Evolutionary conservation across 2,329 filamentous ascomycete genomes (phyloP), one percentile per base, ranked within the genome.

Genomic region (Trichoderma aggressivum): DNA sequence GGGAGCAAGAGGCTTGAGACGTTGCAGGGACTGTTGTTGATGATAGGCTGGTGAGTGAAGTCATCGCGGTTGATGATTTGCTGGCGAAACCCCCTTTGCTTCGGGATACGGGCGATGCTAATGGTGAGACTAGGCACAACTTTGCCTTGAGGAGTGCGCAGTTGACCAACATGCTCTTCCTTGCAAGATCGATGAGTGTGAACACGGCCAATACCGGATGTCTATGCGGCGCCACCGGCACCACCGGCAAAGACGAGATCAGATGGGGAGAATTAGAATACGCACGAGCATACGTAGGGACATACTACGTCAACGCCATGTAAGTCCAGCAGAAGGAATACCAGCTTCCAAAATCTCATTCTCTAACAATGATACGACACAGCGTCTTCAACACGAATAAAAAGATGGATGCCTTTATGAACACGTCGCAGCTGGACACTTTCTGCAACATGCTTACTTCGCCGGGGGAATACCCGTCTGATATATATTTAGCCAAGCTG

Each of bases 241-340:
- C 36, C 18, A 39, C 3, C 7, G 18, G 11, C 8, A 24, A 10
- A 50, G 61, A 74, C 18, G 75, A 75, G 71, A 26, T 75, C 16
- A 75, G 74, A 32, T 79, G 78, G 55, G 73, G 75, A 1, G 78
- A 77, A 26, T 73, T 86, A 11, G 84, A 86, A 70, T 77, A 82
- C 59, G 81, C 86, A 77, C 80, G 86, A 58, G 84, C 84, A 0
- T 86, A 84, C 75, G 81, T 81, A 0, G 85, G 84, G 3, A 84
- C 83, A 5, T 87, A 86, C 71, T 87, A 87, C 69, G 74, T 87
- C 5, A 84, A 85, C 34, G 84, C 85, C 7, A 74, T 85, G 84
- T 86, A 72, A 75, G 83, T 78, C 3, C 1, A 34, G 10, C 7
- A 28, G 7, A 11, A 32, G 5, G n/a, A 50, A 18, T 4, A 39